Evolutionary conservation across 2,329 filamentous ascomycete genomes (phyloP), one percentile per base, ranked within the genome.

Genomic region (Neonectria sp.): DNA sequence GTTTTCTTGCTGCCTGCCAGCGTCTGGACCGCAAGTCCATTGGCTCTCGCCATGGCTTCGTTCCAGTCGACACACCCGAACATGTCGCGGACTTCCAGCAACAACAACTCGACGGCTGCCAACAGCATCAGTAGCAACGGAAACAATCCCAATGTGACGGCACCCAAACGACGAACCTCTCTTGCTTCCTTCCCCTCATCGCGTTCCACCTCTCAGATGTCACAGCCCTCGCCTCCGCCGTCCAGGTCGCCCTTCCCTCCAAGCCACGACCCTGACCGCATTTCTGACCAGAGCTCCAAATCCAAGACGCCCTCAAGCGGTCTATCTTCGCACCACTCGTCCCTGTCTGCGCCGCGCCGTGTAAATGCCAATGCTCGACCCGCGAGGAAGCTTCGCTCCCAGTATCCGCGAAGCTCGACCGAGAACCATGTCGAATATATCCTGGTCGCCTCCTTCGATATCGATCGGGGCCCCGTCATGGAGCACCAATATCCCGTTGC

Each of bases 391-490:
- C 81, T 92, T 77, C 91, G 90, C 63, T 93, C 93, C 24, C 93
- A 95, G 76, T 95, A 95, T 76, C 93, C 93, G 17, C 86, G 90
- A n/a, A 87, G 91, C 63, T 88, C 90, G 12, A 84, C 86, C 6
- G 92, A 98, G 79, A 97, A 96, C 76, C 96, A 99, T 91, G 96
- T 99, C 82, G 96, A 99, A 80, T 99, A 98, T 79, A 98, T 99
- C 60, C 86, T 99, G 60, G 96, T 99, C 61, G 96, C 96, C 4
- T 97, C 95, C 3, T 99, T 99, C 82, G 95, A 98, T 81, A 97
- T 98, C 76, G 95, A 98, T 80, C 91, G 94, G 60, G 96, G 96
- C 3, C 95, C 95, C 53, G 91, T 98, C 75, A 98, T 99, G 96
- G 96, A 99, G 79, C 95, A 99, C 79, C 96, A 99, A 79, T 99